phyloP scores from a whole-genome alignment of 2,329 filamentous ascomycete genomes.

The Neodidymelliopsis sp. region DNA sequence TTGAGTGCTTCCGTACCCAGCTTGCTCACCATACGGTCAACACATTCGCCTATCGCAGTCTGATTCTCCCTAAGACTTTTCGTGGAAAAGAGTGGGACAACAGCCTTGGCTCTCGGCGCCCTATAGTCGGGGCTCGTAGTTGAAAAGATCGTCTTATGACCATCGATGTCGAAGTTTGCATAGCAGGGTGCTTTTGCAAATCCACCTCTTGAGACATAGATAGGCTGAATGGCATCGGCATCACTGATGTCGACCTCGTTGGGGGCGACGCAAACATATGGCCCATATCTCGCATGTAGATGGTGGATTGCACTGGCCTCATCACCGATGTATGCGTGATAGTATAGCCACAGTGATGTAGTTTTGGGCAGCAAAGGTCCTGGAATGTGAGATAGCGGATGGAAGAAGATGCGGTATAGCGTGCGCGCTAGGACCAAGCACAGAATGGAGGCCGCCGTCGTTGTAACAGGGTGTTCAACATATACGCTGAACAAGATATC shows the following conservation, averaged over 20 bases:
- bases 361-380: constrained; percentile 33
- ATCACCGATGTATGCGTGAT: constrained; percentile 40
- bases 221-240: constrained; percentile 53
- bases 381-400: constrained; percentile 33
- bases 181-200: constrained; percentile 63
- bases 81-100: constrained; percentile 59
- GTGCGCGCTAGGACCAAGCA: constrained; percentile 21
- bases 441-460: background rate
- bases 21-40: constrained; percentile 53
- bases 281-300: constrained; percentile 33
- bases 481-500: background rate
- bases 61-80: constrained; percentile 53
- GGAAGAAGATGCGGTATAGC: constrained; percentile 33
- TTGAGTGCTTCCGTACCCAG: constrained; percentile 44
- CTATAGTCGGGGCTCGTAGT: constrained; percentile 53
- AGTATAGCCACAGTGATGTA: constrained; percentile 37
- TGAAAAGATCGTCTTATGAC: constrained; percentile 63
- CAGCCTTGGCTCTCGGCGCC: constrained; percentile 58
- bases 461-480: background rate
- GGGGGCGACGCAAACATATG: constrained; percentile 36
- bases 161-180: constrained; percentile 65
- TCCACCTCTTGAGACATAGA: constrained; percentile 62
- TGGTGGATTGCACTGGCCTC: constrained; percentile 31
- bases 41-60: constrained; percentile 51
- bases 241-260: constrained; percentile 40